These are phyloP conservation scores for Phalaenopsis hybrid DNA, from an alignment of 116 monocot genomes.

Conservation along the genomic window DNA sequence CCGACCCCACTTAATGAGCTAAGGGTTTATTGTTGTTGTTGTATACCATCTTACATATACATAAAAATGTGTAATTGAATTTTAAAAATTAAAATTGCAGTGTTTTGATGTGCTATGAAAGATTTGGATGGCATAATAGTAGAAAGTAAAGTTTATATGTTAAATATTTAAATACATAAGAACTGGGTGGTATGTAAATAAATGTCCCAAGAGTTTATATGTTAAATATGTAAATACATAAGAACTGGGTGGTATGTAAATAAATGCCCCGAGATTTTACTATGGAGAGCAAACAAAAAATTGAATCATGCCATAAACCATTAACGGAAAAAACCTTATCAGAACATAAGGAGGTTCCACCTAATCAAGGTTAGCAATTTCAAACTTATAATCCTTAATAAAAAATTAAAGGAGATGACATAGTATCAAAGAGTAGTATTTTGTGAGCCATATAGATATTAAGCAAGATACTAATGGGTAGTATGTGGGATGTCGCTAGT, in stretches of 20 bases:
- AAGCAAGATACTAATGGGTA: not conserved
- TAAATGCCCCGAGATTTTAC: not conserved
- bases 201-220: not conserved
- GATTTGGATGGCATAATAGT: no score
- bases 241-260: no score
- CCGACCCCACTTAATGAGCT: no score
- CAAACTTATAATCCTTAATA: not conserved
- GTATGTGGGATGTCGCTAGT: not conserved
- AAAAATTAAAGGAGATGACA: not conserved
- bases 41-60: no score
- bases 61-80: no score
- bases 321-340: not conserved
- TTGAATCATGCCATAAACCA: not conserved
- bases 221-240: no score
- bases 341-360: not conserved
- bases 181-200: no score
- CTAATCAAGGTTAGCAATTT: not conserved
- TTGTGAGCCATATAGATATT: not conserved
- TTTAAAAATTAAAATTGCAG: no score
- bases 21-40: no score
- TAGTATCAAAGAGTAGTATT: not conserved
- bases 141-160: no score
- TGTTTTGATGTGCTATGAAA: no score
- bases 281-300: not conserved
- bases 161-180: no score